phyloP scores from a whole-genome alignment of 2,329 filamentous ascomycete species.

The Emericellopsis atlantica region DNA sequence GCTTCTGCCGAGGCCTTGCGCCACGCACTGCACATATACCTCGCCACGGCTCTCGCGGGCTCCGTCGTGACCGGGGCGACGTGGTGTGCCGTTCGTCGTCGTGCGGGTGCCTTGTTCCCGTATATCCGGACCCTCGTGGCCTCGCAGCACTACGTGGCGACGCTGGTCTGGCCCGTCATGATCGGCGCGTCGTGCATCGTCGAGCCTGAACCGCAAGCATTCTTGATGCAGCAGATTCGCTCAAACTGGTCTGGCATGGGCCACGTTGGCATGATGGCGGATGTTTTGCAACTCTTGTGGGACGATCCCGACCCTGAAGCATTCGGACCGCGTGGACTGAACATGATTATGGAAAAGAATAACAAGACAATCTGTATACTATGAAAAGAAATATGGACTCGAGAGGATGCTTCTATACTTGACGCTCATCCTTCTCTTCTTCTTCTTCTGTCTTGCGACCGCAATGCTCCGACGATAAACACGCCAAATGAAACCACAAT shows the following conservation, averaged over 20 bases:
- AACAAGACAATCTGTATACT: too few relatives aligned
- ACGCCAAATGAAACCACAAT: too few relatives aligned
- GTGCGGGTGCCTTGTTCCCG: neutral
- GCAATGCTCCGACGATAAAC: too few relatives aligned
- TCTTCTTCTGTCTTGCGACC: too few relatives aligned
- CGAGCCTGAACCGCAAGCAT: neutral
- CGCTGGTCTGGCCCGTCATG: conserved; percentile 2
- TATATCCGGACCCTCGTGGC: neutral
- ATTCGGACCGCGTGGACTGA: conserved; percentile 3
- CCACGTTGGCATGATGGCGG: neutral
- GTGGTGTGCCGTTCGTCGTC: neutral
- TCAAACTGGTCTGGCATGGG: neutral
- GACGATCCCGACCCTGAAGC: conserved; percentile 4
- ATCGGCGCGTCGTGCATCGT: conserved; percentile 1
- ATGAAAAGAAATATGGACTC: too few relatives aligned
- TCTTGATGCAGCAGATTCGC: neutral
- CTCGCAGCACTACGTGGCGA: neutral
- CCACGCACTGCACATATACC: conserved; percentile 2
- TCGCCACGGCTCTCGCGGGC: conserved; percentile 1
- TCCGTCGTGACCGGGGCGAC: neutral
- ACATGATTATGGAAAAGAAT: too few relatives aligned
- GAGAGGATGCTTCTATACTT: too few relatives aligned
- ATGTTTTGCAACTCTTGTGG: conserved; percentile 3
- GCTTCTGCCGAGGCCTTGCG: conserved; percentile 1
- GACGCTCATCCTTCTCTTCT: too few relatives aligned